Evolutionary conservation across 1,284 basidiomycete species (phyloP), one percentile per base, ranked within the genome.

Genomic region (Fomes fomentarius): DNA sequence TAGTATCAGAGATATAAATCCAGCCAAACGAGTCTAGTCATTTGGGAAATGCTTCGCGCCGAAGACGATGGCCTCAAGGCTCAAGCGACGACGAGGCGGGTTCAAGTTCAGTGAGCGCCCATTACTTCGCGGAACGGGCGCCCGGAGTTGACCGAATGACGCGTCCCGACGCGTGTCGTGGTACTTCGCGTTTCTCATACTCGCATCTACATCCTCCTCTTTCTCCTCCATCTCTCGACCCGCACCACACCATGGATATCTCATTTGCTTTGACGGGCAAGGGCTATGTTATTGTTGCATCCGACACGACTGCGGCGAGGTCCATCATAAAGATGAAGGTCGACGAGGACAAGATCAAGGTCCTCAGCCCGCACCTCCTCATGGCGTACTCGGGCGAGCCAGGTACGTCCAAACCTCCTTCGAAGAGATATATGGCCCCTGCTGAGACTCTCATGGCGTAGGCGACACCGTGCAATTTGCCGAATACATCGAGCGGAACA

Each of bases 281-380:
- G 69, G 95, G 89, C 68, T 98, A 93, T 74, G 89, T 93, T 52
- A 82, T 98, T 56, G 76, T 98, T 63, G 95, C 95, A 3, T 89
- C 94, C 24, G 96, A 99, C 74, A 95, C 89, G 22, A 94, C 88
- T 28, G 87, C 94, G 7, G 89, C 87, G 5, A 84, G 92, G 56
- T 96, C 93, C 21, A 95, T 99, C 72, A 88, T 98, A 68, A 96
- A 96, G 76, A 97, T 98, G 94, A 98, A 99, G 79, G 74, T 83
- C 28, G 94, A 98, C 75, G 92, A 95, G 76, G 96, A 99, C 82
- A 98, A 99, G 80, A 95, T 96, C 77, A 96, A 95, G 75, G 81
- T 84, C 30, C 81, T 99, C 33, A 89, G 92, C 61, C 88, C 95
- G 35, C 93, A 98, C 71, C 80, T 99, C 17, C 85, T 97, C 67